Conservation (phyloP, 768 basidiomycete genomes). For the Udeniomyces megalosporus region DNA sequence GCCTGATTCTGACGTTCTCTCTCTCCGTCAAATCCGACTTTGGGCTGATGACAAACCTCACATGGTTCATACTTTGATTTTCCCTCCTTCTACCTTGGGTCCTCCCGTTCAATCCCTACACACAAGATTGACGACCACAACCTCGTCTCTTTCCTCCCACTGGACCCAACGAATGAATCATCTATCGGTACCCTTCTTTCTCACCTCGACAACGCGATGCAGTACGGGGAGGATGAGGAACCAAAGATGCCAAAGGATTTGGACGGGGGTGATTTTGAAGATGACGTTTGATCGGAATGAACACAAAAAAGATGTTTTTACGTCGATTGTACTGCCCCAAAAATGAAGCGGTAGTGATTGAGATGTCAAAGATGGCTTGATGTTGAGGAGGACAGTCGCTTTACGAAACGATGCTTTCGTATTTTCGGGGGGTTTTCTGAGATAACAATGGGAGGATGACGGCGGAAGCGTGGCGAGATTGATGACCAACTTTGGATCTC, state of each 20-base stretch:
- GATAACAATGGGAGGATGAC: too few relatives aligned
- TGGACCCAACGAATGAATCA: slow-evolving; percentile 78
- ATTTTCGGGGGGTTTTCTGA: too few relatives aligned
- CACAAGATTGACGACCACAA: slow-evolving; percentile 92
- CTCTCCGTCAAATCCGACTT: not conserved
- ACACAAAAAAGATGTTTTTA: too few relatives aligned
- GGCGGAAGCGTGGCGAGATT: too few relatives aligned
- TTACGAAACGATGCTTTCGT: too few relatives aligned
- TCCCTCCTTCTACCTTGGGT: not conserved
- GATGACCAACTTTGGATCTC: too few relatives aligned
- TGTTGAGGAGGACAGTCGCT: too few relatives aligned
- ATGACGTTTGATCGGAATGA: slow-evolving; percentile 2
- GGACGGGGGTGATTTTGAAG: slow-evolving; percentile 41
- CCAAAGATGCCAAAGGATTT: slow-evolving; percentile 85
- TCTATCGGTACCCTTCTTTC: slow-evolving; percentile 79
- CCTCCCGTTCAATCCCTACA: not conserved
- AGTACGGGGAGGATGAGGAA: slow-evolving; percentile 97
- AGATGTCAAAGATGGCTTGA: too few relatives aligned
- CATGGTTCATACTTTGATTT: not conserved
- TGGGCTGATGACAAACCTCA: not conserved
- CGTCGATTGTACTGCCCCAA: too few relatives aligned
- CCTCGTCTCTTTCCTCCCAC: slow-evolving; percentile 85
- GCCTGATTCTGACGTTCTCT: not conserved
- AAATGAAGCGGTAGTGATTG: too few relatives aligned
- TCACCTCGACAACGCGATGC: slow-evolving; percentile 95